Percentiles rank a stretch among this genome's conserved stretches.
Conservation (phyloP, 176 grass and related monocot species). For the Pharus latifolius region DNA sequence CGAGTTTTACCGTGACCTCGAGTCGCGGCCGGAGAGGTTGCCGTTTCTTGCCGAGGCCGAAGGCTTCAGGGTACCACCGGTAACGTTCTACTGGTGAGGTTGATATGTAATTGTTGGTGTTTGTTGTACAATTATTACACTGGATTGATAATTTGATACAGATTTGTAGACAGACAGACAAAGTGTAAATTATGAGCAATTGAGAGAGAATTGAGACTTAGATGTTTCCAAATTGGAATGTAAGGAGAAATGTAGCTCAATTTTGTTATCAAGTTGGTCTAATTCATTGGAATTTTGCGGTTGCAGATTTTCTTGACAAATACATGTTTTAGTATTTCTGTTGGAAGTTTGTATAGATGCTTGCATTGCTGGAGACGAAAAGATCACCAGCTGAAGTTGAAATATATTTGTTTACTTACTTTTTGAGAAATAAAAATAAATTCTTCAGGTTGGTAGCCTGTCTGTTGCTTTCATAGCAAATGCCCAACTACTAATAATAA, state of each 20-base stretch:
- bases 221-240: not conserved
- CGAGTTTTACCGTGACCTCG: slow-evolving; percentile 62
- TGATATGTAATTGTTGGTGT: not conserved
- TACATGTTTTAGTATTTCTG: not conserved
- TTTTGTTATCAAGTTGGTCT: not conserved
- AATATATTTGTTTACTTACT: not conserved
- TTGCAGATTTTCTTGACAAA: not conserved
- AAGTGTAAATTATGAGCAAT: slow-evolving; percentile 12
- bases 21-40: slow-evolving; percentile 39
- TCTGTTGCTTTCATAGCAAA: not conserved
- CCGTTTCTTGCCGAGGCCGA: slow-evolving; percentile 39
- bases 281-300: not conserved
- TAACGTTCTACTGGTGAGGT: slow-evolving; percentile 13
- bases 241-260: not conserved
- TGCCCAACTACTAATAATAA: not conserved
- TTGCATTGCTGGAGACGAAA: not conserved
- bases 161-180: not conserved
- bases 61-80: slow-evolving; percentile 20
- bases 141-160: not conserved
- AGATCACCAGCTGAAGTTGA: not conserved
- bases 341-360: too few relatives aligned
- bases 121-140: not conserved
- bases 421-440: not conserved
- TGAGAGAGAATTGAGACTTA: not conserved
- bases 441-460: not conserved